Evolutionary conservation across 2,329 filamentous ascomycete genomes (phyloP), one percentile per base, ranked within the genome.

Genomic region (Penicillium sp.): DNA sequence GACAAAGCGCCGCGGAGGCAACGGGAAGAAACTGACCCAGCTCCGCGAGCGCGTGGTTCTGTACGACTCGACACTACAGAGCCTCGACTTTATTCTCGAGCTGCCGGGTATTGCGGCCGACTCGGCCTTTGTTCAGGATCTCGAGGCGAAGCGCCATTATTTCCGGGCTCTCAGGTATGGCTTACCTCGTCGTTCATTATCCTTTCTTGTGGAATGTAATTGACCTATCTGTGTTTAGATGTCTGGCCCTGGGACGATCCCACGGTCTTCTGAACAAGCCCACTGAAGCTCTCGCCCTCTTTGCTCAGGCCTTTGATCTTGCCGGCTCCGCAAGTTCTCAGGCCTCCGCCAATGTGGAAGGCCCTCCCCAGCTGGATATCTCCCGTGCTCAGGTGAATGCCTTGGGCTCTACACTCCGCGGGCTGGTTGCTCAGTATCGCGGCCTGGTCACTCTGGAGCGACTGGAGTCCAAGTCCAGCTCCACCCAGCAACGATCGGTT

Each of bases 41-140:
- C 74, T 97, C 42, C 86, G 89, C 62, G 91, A 97, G 66, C 85
- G 88, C 59, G 82, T 87, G 11, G 90, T 91, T 2, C 76, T 98
- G 1, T 97, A 96, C 65, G 89, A 96, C 65, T 88, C 89, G 20
- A 94, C 86, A 7, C 71, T 96, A 20, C 88, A 96, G 69, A 96
- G 89, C 68, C 76, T 98, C 49, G 87, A 96, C 55, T 88, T 89
- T 4, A 83, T 96, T 66, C 88, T 86, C 59, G 89, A 95, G 50
- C 77, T 98, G 11, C 86, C 89, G 2, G 93, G 93, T 68, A 87
- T 96, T 14, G 89, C 89, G 28, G 86, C 89, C 34, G 93, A 98
- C 61, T 78, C 82, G 32, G 75, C 73, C 13, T 86, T 98, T 55
- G 76, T 89, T 4, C 72, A 78, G 37, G 88, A 93, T 65, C 74